Evolutionary conservation across 108 stramenopile genomes (phyloP).

Genomic region (Mediolabrus comicus): DNA sequence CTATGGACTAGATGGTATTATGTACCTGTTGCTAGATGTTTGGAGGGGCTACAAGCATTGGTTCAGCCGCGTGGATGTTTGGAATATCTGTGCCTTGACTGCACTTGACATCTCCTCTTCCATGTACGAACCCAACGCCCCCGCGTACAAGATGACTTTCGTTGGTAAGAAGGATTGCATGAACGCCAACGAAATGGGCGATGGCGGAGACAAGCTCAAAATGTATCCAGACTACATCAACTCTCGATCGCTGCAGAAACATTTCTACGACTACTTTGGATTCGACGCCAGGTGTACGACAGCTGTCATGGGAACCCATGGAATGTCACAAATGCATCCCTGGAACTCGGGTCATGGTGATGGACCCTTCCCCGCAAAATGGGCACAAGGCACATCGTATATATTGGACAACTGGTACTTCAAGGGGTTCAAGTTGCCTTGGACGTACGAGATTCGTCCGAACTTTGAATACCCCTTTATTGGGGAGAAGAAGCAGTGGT

Average conservation of each 20-base stretch:
- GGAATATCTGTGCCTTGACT: conserved; percentile 47
- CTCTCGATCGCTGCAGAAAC: conserved; percentile 24
- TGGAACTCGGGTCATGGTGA: conserved; percentile 50
- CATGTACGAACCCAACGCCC: conserved; percentile 8
- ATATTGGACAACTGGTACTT: conserved; percentile 23
- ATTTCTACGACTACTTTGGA: conserved; percentile 49
- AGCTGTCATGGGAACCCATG: conserved; percentile 66
- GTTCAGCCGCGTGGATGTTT: conserved; percentile 54
- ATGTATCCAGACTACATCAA: conserved; percentile 15
- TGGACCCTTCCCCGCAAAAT: conserved; percentile 21
- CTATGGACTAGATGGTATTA: conserved; percentile 39
- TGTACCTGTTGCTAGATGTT: conserved; percentile 40
- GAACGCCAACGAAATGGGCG: conserved; percentile 22
- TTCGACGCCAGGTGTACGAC: conserved; percentile 45
- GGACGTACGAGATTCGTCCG: background rate
- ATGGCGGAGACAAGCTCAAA: conserved; percentile 27
- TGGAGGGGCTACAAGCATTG: conserved; percentile 18
- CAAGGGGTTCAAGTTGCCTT: background rate
- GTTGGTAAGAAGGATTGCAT: conserved; percentile 24
- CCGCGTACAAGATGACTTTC: conserved; percentile 37
- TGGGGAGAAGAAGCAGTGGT: background rate
- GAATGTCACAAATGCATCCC: conserved; percentile 35
- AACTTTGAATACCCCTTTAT: background rate
- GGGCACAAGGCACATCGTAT: conserved; percentile 1
- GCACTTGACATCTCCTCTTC: conserved; percentile 36